Conservation (phyloP, 805 yeast species). For the Candida sithepensis region DNA sequence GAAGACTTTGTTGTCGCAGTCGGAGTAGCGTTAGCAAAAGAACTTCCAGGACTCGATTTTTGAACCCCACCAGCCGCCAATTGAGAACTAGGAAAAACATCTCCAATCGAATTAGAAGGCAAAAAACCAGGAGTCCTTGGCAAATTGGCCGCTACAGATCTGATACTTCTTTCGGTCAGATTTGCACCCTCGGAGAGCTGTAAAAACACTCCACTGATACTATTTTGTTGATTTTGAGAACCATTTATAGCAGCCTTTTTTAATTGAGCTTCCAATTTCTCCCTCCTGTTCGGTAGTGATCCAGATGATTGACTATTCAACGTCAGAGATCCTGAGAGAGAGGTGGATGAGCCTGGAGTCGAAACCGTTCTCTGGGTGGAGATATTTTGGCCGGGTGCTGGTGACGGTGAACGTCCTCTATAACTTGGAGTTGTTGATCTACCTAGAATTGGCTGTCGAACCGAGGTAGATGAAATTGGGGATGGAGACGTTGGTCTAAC, state of each 20-base stretch:
- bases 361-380: too few relatives aligned
- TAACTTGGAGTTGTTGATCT: constrained; percentile 5
- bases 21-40: background rate
- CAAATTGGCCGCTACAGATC: constrained; percentile 4
- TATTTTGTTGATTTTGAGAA: constrained; percentile 9
- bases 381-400: too few relatives aligned
- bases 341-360: background rate
- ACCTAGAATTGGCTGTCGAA: constrained; percentile 1
- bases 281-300: constrained; percentile 19
- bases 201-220: constrained; percentile 13
- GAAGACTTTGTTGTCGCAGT: background rate
- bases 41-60: background rate
- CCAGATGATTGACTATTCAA: constrained; percentile 1
- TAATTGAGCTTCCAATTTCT: constrained; percentile 20
- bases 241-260: constrained; percentile 16
- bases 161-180: background rate
- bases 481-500: constrained; percentile 10
- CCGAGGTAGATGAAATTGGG: background rate
- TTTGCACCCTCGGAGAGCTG: constrained; percentile 7
- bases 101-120: constrained; percentile 21
- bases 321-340: background rate
- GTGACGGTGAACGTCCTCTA: constrained; percentile 7
- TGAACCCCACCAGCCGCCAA: too few relatives aligned
- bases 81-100: constrained; percentile 15
- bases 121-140: constrained; percentile 26